These are phyloP conservation scores for Prunus armeniaca DNA, from an alignment of 306 rosid species.

Conservation along the genomic window DNA sequence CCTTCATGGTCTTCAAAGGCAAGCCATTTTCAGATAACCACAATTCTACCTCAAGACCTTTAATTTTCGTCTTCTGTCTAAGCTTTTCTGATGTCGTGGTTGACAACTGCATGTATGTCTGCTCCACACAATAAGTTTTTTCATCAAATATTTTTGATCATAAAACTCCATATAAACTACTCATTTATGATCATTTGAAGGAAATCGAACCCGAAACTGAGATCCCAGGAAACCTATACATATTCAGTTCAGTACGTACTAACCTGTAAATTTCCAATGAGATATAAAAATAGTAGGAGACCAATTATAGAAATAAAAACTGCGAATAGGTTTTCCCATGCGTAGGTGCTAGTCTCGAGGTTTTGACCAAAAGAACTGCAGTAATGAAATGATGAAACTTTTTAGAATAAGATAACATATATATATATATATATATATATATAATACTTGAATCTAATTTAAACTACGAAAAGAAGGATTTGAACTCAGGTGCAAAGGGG, in stretches of 20 bases:
- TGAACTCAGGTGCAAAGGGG: too few relatives aligned
- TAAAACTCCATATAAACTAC: too few relatives aligned
- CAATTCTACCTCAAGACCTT: neutral
- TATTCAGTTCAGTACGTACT: neutral
- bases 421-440: fast-evolving
- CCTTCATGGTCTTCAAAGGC: neutral
- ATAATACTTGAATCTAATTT: too few relatives aligned
- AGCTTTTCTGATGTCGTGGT: neutral
- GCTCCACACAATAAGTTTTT: neutral
- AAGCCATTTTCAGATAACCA: neutral
- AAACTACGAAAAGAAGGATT: too few relatives aligned
- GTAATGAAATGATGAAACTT: neutral
- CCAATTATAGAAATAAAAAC: neutral
- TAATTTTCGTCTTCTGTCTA: neutral
- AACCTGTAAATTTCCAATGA: neutral
- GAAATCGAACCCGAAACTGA: too few relatives aligned
- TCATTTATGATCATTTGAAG: too few relatives aligned
- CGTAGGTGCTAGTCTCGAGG: neutral
- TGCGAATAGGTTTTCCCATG: neutral
- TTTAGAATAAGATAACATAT: too few relatives aligned
- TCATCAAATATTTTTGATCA: too few relatives aligned
- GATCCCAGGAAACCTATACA: too few relatives aligned
- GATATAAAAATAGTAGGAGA: neutral
- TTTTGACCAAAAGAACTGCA: neutral
- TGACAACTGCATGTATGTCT: neutral